A percentile compares a stretch with the other conserved stretches of the same genome.
These are phyloP conservation scores for Gossypium rotundifolium DNA, from an alignment of 345 rosid species.

Conservation along the genomic window DNA sequence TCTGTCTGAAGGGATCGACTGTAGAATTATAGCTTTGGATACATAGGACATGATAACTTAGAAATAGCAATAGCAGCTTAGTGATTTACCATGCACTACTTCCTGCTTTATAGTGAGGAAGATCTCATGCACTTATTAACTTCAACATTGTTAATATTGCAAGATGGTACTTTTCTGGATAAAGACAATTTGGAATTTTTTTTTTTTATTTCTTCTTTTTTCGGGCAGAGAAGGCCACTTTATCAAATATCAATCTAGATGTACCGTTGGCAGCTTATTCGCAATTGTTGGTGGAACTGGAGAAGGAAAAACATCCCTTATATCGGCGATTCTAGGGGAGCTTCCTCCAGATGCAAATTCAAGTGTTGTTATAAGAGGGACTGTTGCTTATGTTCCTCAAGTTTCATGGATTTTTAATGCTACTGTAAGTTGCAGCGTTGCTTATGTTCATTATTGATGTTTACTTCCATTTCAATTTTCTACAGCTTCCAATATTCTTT, in stretches of 20 bases:
- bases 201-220: background rate
- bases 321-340: constrained; percentile 94
- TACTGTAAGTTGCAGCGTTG: constrained; percentile 48
- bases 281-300: constrained; percentile 95
- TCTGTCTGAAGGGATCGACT: background rate
- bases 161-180: background rate
- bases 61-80: background rate
- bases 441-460: constrained; percentile 1
- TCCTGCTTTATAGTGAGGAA: background rate
- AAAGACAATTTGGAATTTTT: background rate
- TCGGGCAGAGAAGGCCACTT: constrained; percentile 58
- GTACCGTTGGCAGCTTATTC: constrained; percentile 70
- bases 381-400: constrained; percentile 93
- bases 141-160: background rate
- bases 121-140: background rate
- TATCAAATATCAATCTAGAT: constrained; percentile 69
- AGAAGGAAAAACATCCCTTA: constrained; percentile 90
- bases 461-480: background rate
- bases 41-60: background rate
- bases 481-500: constrained; percentile 1
- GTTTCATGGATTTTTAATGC: constrained; percentile 98
- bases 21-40: background rate
- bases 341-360: constrained; percentile 52
- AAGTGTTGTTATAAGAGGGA: constrained; percentile 64
- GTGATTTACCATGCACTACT: background rate